Evolutionary conservation across 805 yeast genomes (phyloP), one percentile per base, ranked within the genome.

Genomic region (Candida michaelii): DNA sequence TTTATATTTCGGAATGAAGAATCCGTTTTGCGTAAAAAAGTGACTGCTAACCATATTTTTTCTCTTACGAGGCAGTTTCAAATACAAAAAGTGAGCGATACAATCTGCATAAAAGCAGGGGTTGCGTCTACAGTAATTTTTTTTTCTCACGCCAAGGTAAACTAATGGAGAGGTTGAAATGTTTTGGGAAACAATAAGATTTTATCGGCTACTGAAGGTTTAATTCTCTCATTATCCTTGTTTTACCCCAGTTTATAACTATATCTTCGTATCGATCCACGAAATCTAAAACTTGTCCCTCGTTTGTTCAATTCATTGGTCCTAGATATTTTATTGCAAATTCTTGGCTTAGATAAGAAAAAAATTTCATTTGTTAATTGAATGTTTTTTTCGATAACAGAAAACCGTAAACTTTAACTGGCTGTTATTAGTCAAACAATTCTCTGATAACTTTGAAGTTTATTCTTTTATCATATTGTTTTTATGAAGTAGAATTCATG

Each of bases 41-140:
- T 27, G 30, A 27, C 30, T 27, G 27, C 27, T 25, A 25, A 7
- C 7, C 4, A 25, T 7, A 21, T 6, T 21, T n/a, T n/a, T n/a
- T 23, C 25, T 11, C 29, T 12, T 12, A 16, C n/a, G 15, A 17
- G 15, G 25, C 3, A 18, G 12, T 9, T 18, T 11, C 21, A 30
- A 30, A 16, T 16, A 16, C 12, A 30, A 30, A 16, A 8, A 8
- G 23, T 5, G 8, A 8, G 35, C 14, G 35, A 31, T 18, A 18
- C 7, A 25, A 18, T 24, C 37, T 34, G 37, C 37, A 34, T 9
- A 34, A 18, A 34, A 24, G 30, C 37, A 34, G 37, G 37, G 29
- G 37, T 23, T 34, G 29, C 30, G 18, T 21, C 8, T 23, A 9
- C 10, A 23, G 10, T 11, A 25, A 25, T 11, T 25, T 31, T 31